Conservation (phyloP, 2,329 filamentous ascomycete species). For the Penicillium sp. region DNA sequence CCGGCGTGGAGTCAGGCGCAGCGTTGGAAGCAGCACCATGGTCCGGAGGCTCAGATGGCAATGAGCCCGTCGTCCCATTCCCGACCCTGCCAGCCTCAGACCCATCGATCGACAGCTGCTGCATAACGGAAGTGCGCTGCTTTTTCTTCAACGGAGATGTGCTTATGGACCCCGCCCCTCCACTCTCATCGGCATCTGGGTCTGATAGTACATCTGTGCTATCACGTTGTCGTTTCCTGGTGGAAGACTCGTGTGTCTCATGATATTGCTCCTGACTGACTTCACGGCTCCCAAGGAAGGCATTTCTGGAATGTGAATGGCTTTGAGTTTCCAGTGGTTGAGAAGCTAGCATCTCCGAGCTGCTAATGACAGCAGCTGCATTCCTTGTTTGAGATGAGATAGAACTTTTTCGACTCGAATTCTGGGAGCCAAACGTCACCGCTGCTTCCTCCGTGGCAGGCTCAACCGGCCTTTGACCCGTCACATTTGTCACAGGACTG, state of each 20-base stretch:
- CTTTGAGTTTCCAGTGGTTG: too few species aligned
- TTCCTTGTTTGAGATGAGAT: constrained; percentile 4
- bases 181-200: not conserved
- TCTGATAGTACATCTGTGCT: constrained; percentile 3
- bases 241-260: not conserved
- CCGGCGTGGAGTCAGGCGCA: not conserved
- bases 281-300: not conserved
- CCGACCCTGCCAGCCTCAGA: not conserved
- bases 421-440: too few species aligned
- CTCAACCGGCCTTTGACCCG: not conserved
- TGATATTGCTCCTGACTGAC: not conserved
- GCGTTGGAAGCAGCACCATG: not conserved
- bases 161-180: not conserved
- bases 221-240: constrained; percentile 13
- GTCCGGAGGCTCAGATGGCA: not conserved
- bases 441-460: not conserved
- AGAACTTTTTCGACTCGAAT: constrained; percentile 1
- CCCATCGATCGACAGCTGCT: not conserved
- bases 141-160: constrained; percentile 13
- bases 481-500: too few species aligned
- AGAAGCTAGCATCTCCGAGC: too few species aligned
- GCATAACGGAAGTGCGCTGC: constrained; percentile 8
- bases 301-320: not conserved
- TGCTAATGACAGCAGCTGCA: not conserved
- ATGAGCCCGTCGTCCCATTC: not conserved